Percentiles rank a stretch among this genome's conserved stretches.
Evolutionary conservation across 352 stramenopile genomes (phyloP).

Genomic region (Aphanomyces invadans): DNA sequence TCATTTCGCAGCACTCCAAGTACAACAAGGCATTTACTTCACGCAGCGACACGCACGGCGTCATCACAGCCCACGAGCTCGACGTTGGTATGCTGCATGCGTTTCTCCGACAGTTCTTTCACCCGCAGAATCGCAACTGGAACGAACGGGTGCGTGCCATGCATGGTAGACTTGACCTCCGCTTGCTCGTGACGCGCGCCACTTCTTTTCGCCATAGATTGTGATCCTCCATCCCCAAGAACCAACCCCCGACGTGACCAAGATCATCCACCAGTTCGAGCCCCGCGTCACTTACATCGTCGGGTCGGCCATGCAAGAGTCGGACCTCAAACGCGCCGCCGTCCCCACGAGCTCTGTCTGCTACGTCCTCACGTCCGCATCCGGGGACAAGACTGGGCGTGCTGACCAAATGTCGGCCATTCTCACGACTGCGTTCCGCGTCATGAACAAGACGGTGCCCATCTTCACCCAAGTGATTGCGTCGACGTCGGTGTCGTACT

Average conservation of each 20-base stretch:
- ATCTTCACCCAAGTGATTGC: constrained; percentile 78
- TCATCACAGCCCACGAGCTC: constrained; percentile 68
- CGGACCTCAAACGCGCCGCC: constrained; percentile 57
- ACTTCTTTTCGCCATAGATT: constrained; percentile 29
- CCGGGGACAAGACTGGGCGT: constrained; percentile 3
- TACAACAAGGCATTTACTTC: constrained; percentile 71
- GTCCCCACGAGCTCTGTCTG: constrained; percentile 47
- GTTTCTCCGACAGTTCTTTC: constrained; percentile 82
- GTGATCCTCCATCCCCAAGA: constrained; percentile 64
- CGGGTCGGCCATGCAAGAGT: constrained; percentile 65
- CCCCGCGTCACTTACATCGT: constrained; percentile 80
- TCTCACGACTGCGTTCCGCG: constrained; percentile 64
- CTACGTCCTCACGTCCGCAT: constrained; percentile 37
- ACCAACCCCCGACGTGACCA: constrained; percentile 58
- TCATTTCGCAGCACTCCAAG: constrained; percentile 71
- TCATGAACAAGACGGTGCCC: constrained; percentile 55
- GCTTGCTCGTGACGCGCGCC: too few relatives aligned
- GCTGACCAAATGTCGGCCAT: constrained; percentile 29
- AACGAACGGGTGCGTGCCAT: constrained; percentile 39
- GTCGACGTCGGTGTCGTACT: constrained; percentile 46
- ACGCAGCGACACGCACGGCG: constrained; percentile 60
- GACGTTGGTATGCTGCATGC: constrained; percentile 48
- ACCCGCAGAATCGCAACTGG: constrained; percentile 75
- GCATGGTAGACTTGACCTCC: not conserved
- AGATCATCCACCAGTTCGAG: constrained; percentile 63